Conservation (phyloP, 108 stramenopile genomes). For the Fistulifera pelliculosa region DNA sequence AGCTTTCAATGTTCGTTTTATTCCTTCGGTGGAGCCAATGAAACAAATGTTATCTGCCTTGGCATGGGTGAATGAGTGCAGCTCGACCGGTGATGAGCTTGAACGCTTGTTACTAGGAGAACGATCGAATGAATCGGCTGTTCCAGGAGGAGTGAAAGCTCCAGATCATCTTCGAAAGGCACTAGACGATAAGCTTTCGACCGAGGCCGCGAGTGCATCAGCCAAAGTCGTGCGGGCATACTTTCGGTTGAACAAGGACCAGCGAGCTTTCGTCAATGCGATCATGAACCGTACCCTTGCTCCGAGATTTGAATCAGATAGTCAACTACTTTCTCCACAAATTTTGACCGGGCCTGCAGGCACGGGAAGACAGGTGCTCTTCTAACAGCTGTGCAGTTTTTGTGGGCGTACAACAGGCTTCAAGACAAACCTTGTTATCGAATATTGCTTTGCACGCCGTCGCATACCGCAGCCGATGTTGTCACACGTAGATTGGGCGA, state of each 20-base stretch:
- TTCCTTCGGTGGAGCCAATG: background rate
- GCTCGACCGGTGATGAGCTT: background rate
- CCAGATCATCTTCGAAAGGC: background rate
- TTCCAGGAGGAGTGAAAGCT: background rate
- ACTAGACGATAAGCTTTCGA: background rate
- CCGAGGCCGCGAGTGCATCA: background rate
- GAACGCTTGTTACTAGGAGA: background rate
- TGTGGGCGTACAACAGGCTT: conserved; percentile 15
- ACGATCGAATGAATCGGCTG: background rate
- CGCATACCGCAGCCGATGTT: conserved; percentile 66
- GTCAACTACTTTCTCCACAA: conserved; percentile 40
- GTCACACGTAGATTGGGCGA: conserved; percentile 40
- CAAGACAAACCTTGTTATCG: conserved; percentile 22
- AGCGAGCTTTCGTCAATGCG: conserved; percentile 44
- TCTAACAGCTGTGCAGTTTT: conserved; percentile 30
- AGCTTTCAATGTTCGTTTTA: conserved; percentile 5
- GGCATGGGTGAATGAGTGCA: background rate
- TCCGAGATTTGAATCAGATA: conserved; percentile 18
- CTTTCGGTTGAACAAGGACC: conserved; percentile 27
- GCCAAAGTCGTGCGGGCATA: background rate
- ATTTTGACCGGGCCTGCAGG: conserved; percentile 64
- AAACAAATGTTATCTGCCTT: background rate
- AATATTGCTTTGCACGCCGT: conserved; percentile 59
- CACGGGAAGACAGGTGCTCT: conserved; percentile 56
- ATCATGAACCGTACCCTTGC: conserved; percentile 39